Conservation (phyloP, 2,329 filamentous ascomycete genomes). For the Ophiobolus disseminans region DNA sequence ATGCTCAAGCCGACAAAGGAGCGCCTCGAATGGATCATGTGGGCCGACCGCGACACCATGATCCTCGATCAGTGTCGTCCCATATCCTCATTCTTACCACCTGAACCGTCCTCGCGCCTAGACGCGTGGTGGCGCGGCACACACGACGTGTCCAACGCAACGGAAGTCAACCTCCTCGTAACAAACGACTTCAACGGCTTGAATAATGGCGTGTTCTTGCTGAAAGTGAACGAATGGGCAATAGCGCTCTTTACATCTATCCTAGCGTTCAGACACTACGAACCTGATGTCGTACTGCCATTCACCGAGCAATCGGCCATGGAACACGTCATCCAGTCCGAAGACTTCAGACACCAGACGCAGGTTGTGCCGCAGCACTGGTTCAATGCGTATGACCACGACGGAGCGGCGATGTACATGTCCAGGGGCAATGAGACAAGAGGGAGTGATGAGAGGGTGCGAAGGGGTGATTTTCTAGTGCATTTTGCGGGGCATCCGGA, state of each 20-base stretch:
- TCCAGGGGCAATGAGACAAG: slow-evolving; percentile 44
- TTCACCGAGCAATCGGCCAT: slow-evolving; percentile 54
- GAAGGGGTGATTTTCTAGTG: slow-evolving; percentile 53
- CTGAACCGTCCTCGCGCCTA: slow-evolving; percentile 19
- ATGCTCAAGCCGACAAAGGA: slow-evolving; percentile 48
- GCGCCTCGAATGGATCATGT: slow-evolving; percentile 53
- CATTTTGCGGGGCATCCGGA: slow-evolving; percentile 51
- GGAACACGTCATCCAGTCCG: slow-evolving; percentile 46
- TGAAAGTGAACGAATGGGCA: slow-evolving; percentile 50
- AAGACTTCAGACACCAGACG: slow-evolving; percentile 40
- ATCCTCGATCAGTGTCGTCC: slow-evolving; percentile 54
- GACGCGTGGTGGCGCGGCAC: slow-evolving; percentile 21
- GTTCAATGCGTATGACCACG: slow-evolving; percentile 54
- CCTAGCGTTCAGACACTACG: slow-evolving; percentile 50
- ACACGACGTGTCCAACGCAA: not conserved
- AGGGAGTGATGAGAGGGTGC: slow-evolving; percentile 44
- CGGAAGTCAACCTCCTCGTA: slow-evolving; percentile 44
- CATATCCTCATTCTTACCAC: slow-evolving; percentile 50
- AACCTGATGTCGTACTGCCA: slow-evolving; percentile 41
- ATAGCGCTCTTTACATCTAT: slow-evolving; percentile 51
- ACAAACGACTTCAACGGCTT: slow-evolving; percentile 52
- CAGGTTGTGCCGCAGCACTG: slow-evolving; percentile 51
- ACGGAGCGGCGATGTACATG: slow-evolving; percentile 22
- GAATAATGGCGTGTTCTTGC: slow-evolving; percentile 54
- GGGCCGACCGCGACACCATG: slow-evolving; percentile 55